These are phyloP conservation scores for Naegleria lovaniensis DNA, from an alignment of 208 protist species.

Conservation along the genomic window DNA sequence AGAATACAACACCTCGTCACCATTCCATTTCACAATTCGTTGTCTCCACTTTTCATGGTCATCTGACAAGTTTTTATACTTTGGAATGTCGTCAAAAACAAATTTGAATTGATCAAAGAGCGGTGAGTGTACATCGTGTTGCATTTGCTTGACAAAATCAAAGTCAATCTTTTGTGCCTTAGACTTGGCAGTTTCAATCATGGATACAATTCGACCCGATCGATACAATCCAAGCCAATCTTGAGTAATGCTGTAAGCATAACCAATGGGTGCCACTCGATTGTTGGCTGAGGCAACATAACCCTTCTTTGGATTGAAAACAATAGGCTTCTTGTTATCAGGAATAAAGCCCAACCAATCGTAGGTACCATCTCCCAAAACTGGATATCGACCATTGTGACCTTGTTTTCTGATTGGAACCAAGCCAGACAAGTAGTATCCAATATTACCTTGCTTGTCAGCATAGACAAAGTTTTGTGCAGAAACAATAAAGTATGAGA, in stretches of 20 bases:
- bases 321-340: background rate
- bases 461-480: slow-evolving; percentile 10
- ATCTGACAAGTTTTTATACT: background rate
- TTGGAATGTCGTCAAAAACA: background rate
- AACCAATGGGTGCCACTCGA: background rate
- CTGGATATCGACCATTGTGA: slow-evolving; percentile 4
- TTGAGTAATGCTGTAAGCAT: background rate
- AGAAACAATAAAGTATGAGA: background rate
- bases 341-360: background rate
- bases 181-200: background rate
- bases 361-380: background rate
- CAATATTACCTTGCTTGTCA: slow-evolving; percentile 19
- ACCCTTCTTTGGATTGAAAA: slow-evolving; percentile 11
- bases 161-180: background rate
- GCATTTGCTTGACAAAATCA: background rate
- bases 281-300: slow-evolving; percentile 20
- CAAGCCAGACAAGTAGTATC: background rate
- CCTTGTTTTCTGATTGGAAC: slow-evolving; percentile 21
- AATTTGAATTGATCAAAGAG: slow-evolving; percentile 13
- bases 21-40: background rate
- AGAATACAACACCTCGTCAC: background rate
- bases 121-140: background rate
- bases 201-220: background rate
- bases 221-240: background rate
- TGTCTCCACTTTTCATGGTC: background rate